phyloP scores from a whole-genome alignment of 2,329 filamentous ascomycete species.

The Colletotrichum horii region DNA sequence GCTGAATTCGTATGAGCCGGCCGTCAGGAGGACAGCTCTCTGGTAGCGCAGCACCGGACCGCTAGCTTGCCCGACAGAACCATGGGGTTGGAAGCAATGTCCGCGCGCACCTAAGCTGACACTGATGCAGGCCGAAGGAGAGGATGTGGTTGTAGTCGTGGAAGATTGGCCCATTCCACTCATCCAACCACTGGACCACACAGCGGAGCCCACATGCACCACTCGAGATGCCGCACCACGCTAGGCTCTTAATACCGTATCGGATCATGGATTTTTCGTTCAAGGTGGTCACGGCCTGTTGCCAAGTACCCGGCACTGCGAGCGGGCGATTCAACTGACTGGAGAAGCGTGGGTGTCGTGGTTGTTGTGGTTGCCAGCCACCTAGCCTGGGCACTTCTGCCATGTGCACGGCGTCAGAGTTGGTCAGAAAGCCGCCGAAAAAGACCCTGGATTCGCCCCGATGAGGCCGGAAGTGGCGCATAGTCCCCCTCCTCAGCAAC shows the following conservation, averaged over 20 bases:
- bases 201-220: neutral
- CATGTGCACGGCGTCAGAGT: conserved; percentile 11
- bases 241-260: neutral
- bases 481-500: neutral
- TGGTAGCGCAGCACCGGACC: neutral
- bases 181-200: neutral
- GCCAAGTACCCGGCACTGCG: conserved; percentile 3
- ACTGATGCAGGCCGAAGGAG: neutral
- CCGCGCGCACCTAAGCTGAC: neutral
- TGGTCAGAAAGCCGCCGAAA: conserved; percentile 14
- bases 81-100: conserved; percentile 9
- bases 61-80: neutral
- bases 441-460: conserved; percentile 15
- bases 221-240: neutral
- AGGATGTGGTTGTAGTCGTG: neutral
- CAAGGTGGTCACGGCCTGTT: neutral
- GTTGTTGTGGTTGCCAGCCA: neutral
- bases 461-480: conserved; percentile 13
- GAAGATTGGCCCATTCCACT: neutral
- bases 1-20: no score
- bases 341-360: neutral
- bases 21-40: neutral
- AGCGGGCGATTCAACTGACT: neutral
- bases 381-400: neutral
- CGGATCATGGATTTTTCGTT: neutral